Percentiles rank a stretch among this genome's conserved stretches.
Evolutionary conservation across 108 stramenopile species (phyloP).

Genomic region (Cyclotella atomus): DNA sequence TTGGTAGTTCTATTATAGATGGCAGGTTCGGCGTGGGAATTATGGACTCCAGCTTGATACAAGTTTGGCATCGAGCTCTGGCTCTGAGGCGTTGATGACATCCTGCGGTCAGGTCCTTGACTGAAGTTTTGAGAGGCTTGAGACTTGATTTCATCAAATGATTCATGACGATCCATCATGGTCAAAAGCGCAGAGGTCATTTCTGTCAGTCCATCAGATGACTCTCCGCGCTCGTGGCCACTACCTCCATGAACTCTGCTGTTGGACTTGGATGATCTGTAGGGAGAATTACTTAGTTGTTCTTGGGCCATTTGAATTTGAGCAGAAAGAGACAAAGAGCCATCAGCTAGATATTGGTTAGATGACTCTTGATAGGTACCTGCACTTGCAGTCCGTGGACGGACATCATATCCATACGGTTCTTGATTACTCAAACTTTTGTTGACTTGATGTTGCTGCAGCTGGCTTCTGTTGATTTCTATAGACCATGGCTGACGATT

Average conservation of each 20-base stretch:
- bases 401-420: conserved; percentile 10
- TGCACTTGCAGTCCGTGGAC: conserved; percentile 17
- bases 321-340: conserved; percentile 23
- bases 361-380: conserved; percentile 9
- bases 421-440: conserved; percentile 11
- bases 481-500: conserved; percentile 25
- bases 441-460: conserved; percentile 15
- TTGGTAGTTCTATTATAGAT: background rate
- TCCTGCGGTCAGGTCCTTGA: background rate
- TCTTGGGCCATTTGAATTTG: conserved; percentile 13
- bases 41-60: background rate
- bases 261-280: conserved; percentile 10
- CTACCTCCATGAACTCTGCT: background rate
- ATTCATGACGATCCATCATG: conserved; percentile 72
- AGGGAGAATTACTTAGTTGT: conserved; percentile 17
- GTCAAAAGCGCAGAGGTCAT: conserved; percentile 87
- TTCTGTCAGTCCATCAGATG: conserved; percentile 80
- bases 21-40: conserved; percentile 8
- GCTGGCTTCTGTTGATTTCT: conserved; percentile 16
- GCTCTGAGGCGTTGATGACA: conserved; percentile 2
- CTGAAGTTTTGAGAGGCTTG: background rate
- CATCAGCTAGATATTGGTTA: conserved; percentile 26
- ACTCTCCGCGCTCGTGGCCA: conserved; percentile 6
- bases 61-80: background rate
- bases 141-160: conserved; percentile 55